Conservation (phyloP, 768 basidiomycete genomes). For the Leccinum aurantiacum region DNA sequence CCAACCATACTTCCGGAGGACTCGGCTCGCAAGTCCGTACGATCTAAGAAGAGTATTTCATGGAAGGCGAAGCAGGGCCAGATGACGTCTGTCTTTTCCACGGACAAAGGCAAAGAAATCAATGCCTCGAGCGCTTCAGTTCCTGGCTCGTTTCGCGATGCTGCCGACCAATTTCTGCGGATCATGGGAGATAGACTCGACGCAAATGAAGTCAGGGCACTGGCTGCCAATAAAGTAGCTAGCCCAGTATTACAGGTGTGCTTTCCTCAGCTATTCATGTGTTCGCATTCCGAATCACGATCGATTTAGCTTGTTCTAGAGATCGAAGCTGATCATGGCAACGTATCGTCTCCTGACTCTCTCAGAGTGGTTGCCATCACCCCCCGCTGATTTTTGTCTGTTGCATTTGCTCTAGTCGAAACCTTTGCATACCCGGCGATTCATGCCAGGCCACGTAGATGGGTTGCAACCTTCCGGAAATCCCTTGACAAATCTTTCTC, state of each 20-base stretch:
- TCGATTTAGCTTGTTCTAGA: slow-evolving; percentile 70
- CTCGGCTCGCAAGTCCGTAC: slow-evolving; percentile 42
- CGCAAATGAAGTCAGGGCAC: slow-evolving; percentile 72
- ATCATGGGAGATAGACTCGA: slow-evolving; percentile 51
- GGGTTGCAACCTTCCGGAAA: no score
- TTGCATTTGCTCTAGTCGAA: no score
- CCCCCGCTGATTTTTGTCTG: no score
- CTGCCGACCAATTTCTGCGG: slow-evolving; percentile 48
- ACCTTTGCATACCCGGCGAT: no score
- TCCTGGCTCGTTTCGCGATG: slow-evolving; percentile 51
- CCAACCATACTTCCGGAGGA: slow-evolving; percentile 50
- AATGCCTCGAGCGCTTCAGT: slow-evolving; percentile 22
- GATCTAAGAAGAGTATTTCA: slow-evolving; percentile 83
- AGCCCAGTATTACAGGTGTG: slow-evolving; percentile 73
- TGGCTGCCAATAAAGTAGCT: slow-evolving; percentile 75
- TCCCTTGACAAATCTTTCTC: no score
- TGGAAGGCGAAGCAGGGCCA: slow-evolving; percentile 82
- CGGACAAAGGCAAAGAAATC: slow-evolving; percentile 41
- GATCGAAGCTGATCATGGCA: slow-evolving; percentile 69
- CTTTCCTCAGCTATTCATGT: slow-evolving; percentile 8
- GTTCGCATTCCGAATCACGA: slow-evolving; percentile 9
- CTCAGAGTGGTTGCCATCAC: slow-evolving; percentile 37
- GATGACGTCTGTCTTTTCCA: slow-evolving; percentile 75
- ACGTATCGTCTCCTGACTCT: slow-evolving; percentile 60
- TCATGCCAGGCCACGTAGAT: no score